Conservation (phyloP, 2,329 filamentous ascomycete genomes). For the Sporothrix dimorphospora region DNA sequence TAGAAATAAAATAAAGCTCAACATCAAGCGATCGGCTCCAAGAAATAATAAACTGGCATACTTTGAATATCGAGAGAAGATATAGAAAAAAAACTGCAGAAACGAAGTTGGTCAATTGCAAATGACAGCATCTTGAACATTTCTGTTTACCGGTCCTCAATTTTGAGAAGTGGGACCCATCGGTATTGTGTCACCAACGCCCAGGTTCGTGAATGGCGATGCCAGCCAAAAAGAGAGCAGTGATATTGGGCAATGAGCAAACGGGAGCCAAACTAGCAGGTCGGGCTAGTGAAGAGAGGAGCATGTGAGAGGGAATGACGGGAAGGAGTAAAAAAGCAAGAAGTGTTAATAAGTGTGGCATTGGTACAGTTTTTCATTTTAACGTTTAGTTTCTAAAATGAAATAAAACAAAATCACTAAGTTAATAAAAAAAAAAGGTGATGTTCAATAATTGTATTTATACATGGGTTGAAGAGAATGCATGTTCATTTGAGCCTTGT, state of each 20-base stretch:
- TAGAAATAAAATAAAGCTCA: too few relatives aligned
- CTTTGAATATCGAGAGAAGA: not conserved
- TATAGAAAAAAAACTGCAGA: not conserved
- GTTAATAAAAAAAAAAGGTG: not conserved
- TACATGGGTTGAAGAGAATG: constrained; percentile 1
- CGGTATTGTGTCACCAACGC: not conserved
- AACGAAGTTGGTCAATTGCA: not conserved
- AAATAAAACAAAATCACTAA: not conserved
- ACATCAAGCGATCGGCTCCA: not conserved
- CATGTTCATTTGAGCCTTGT: not conserved
- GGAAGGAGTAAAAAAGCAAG: too few relatives aligned
- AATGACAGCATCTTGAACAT: not conserved
- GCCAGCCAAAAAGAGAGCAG: not conserved
- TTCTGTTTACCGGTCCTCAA: not conserved
- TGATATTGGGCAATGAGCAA: not conserved
- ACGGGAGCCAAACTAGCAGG: too few relatives aligned
- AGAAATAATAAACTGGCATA: not conserved
- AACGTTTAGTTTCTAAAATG: not conserved
- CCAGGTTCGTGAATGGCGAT: not conserved
- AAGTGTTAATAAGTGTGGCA: too few relatives aligned
- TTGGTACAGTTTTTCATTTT: too few relatives aligned
- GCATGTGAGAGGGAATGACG: not conserved
- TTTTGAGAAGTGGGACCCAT: not conserved
- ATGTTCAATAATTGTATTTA: not conserved
- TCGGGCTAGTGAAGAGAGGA: too few relatives aligned